Percentiles rank a stretch among this genome's conserved stretches.
Conservation (phyloP, 768 basidiomycete species). For the Kwoniella dendrophila region DNA sequence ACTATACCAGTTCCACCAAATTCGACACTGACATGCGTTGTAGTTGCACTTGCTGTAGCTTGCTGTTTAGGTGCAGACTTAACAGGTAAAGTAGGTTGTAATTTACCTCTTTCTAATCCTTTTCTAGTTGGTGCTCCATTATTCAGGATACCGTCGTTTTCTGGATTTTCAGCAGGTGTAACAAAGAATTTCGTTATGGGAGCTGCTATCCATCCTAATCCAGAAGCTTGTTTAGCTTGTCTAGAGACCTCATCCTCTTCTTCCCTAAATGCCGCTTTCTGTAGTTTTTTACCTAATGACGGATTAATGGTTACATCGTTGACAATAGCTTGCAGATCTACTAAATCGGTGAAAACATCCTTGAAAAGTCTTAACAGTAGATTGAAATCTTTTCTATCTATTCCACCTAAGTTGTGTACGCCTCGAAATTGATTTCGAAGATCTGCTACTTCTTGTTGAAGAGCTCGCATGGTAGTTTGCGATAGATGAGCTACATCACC, state of each 20-base stretch:
- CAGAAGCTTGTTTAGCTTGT: slow-evolving; percentile 37
- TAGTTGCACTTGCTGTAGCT: slow-evolving; percentile 80
- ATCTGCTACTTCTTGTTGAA: slow-evolving; percentile 69
- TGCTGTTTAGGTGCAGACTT: slow-evolving; percentile 72
- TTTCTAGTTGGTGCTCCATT: too few species aligned
- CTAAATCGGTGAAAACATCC: slow-evolving; percentile 80
- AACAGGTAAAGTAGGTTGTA: slow-evolving; percentile 35
- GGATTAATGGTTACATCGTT: slow-evolving; percentile 93
- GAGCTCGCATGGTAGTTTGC: slow-evolving; percentile 72
- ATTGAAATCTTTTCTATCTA: slow-evolving; percentile 76
- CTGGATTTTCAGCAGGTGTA: slow-evolving; percentile 48
- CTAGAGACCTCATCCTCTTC: slow-evolving; percentile 46
- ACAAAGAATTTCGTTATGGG: slow-evolving; percentile 81
- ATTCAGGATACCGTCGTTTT: not conserved
- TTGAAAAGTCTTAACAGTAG: slow-evolving; percentile 79
- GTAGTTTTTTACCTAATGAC: slow-evolving; percentile 67
- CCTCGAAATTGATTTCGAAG: slow-evolving; percentile 75
- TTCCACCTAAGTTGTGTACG: slow-evolving; percentile 69
- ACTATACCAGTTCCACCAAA: slow-evolving; percentile 73
- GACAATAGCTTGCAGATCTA: slow-evolving; percentile 74
- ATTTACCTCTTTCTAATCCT: slow-evolving; percentile 30
- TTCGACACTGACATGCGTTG: slow-evolving; percentile 94
- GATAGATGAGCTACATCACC: slow-evolving; percentile 81
- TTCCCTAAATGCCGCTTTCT: slow-evolving; percentile 59
- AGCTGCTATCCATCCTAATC: slow-evolving; percentile 71